Conservation (phyloP, 305 asterid genomes). For the Fraxinus sp. region DNA sequence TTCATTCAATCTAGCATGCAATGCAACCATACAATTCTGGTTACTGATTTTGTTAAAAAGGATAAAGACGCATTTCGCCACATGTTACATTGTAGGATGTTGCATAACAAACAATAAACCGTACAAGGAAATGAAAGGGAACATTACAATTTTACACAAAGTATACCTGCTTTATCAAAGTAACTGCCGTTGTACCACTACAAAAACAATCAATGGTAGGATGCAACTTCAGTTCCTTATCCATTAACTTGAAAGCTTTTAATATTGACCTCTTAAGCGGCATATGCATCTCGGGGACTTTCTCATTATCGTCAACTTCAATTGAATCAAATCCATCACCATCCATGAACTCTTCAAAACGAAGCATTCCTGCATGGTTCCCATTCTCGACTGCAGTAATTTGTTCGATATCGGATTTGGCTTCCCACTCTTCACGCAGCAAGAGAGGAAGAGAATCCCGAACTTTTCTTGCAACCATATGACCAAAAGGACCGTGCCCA, state of each 20-base stretch:
- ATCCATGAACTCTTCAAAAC: conserved; percentile 38
- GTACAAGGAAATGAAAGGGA: not conserved
- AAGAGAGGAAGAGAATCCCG: conserved; percentile 52
- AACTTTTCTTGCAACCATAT: conserved; percentile 62
- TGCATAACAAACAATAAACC: not conserved
- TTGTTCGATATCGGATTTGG: conserved; percentile 27
- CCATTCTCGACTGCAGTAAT: conserved; percentile 26
- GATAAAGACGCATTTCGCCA: not conserved
- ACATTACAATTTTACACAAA: not conserved
- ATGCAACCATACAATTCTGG: not conserved
- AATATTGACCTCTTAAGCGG: conserved; percentile 41
- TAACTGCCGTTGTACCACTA: conserved; percentile 51
- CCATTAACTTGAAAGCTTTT: conserved; percentile 47
- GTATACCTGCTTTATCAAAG: conserved; percentile 41
- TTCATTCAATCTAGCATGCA: not conserved
- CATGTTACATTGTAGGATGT: not conserved
- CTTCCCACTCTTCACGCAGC: conserved; percentile 41
- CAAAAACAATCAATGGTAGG: conserved; percentile 50
- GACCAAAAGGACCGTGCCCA: conserved; percentile 67
- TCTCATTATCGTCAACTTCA: conserved; percentile 39
- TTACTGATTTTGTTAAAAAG: not conserved
- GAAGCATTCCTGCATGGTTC: conserved; percentile 23
- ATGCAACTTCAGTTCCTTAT: conserved; percentile 47
- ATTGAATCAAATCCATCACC: conserved; percentile 32
- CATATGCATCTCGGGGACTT: conserved; percentile 42